Evolutionary conservation across 768 basidiomycete species (phyloP), one percentile per base, ranked within the genome.

Genomic region (Cystobasidium ongulense): DNA sequence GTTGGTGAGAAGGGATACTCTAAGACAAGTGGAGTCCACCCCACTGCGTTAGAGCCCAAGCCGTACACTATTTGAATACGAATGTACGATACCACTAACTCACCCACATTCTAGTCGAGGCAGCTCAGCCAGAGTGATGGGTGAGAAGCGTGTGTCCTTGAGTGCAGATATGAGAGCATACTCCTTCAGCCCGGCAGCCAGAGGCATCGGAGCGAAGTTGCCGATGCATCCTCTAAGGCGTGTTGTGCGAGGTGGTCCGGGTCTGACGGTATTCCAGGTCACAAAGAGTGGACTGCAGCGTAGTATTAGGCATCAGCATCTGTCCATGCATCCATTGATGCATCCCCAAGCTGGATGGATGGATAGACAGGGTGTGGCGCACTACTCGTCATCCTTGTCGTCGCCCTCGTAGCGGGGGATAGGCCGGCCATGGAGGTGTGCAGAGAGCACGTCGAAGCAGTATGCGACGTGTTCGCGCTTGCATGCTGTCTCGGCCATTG

Each of bases 151-250:
- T 72, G 85, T 84, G 81, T 99, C 95, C 78, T 88, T 85, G 81
- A 96, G 88, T 21, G 94, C 94, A 79, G 81, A 93, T 81, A 90
- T 86, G 73, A 93, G 85, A 31, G 95, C 95, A 79, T 96, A 98
- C 77, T 98, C 91, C 50, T 86, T 85, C 74, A 99, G 81, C 18
- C 92, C 92, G 33, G 89, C 85, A 72, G 83, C 85, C 33, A 98
- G 83, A 13, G 87, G 82, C 80, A 88, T 84, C 13, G 90, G 85
- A 38, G 88, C 87, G 78, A 99, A 99, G 81, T 86, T 92, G 78
- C 95, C 95, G 77, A 99, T 97, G 82, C 95, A 99, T 59, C 95
- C 95, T 65, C 95, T 84, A 75, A 99, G 84, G 73, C 86, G 84
- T 54, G 87, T 84, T 80, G 73, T 86, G 85, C 36, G 87, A 25